Conservation (phyloP, 306 rosid species). For the Cucurbita argyrosperma region DNA sequence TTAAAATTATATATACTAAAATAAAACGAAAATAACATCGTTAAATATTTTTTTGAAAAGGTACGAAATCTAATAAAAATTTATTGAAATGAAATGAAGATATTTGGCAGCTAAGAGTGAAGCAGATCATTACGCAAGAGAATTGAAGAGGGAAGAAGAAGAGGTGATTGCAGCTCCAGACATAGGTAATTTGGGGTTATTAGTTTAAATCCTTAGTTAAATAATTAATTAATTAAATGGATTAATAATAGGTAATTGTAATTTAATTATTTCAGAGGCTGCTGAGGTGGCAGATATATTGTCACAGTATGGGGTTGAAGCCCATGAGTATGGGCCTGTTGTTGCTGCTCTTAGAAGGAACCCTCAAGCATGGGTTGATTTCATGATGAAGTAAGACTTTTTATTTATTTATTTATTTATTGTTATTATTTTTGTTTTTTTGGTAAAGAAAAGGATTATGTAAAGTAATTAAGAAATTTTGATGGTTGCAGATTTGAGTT, state of each 20-base stretch:
- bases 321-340: constrained; percentile 57
- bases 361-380: constrained; percentile 90
- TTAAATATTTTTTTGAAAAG: too few species aligned
- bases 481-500: constrained; percentile 54
- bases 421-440: too few species aligned
- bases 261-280: constrained; percentile 21
- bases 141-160: constrained; percentile 69
- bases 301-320: constrained; percentile 26
- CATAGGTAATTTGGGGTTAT: constrained; percentile 12
- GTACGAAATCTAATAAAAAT: background rate
- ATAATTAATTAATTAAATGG: background rate
- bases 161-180: constrained; percentile 67
- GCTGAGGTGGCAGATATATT: constrained; percentile 39
- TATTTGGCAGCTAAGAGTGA: constrained; percentile 90
- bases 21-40: too few species aligned
- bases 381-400: constrained; percentile 79
- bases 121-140: constrained; percentile 66
- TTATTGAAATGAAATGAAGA: constrained; percentile 13
- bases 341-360: constrained; percentile 70
- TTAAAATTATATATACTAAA: too few species aligned
- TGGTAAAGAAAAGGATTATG: too few species aligned
- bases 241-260: background rate
- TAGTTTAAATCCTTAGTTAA: background rate
- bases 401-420: too few species aligned
- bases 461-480: background rate